Evolutionary conservation across 306 rosid species (phyloP).

Genomic region (Spatholobus suberectus): DNA sequence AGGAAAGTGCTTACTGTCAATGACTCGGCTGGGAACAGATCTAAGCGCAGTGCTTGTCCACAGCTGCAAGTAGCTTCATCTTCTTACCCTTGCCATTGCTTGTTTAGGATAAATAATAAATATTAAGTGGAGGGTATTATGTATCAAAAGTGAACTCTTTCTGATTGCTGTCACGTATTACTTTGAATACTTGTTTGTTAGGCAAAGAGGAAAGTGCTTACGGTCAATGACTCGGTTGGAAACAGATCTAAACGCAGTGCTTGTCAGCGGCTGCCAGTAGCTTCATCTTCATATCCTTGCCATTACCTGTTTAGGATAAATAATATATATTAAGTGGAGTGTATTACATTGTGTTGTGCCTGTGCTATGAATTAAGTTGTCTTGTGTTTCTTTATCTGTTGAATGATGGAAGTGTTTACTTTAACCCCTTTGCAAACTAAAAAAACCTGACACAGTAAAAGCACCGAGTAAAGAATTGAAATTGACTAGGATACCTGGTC

Average conservation of each 20-base stretch:
- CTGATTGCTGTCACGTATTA: conserved; percentile 13
- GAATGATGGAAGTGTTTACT: conserved; percentile 45
- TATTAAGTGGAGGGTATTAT: too few relatives aligned
- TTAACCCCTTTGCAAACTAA: conserved; percentile 67
- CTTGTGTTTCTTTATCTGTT: conserved; percentile 27
- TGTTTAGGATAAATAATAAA: not conserved
- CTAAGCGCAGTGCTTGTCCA: conserved; percentile 75
- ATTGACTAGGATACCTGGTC: conserved; percentile 55
- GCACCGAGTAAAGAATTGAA: conserved; percentile 55
- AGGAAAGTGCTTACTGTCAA: conserved; percentile 64
- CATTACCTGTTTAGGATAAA: conserved; percentile 12
- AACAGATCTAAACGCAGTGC: conserved; percentile 71
- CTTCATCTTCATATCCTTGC: conserved; percentile 87
- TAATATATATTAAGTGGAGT: not conserved
- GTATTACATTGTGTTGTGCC: not conserved
- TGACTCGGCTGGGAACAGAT: conserved; percentile 58
- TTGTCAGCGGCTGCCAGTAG: conserved; percentile 65
- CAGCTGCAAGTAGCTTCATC: conserved; percentile 64
- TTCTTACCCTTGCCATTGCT: conserved; percentile 74
- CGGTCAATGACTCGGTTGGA: conserved; percentile 56
- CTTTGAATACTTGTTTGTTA: conserved; percentile 36
- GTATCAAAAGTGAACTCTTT: not conserved
- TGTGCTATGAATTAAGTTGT: conserved; percentile 18
- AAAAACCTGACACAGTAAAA: conserved; percentile 61
- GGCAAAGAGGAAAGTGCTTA: conserved; percentile 75